Evolutionary conservation across 78 protist species (phyloP), one percentile per base, ranked within the genome.

Genomic region (Mastigamoeba balamuthi): DNA sequence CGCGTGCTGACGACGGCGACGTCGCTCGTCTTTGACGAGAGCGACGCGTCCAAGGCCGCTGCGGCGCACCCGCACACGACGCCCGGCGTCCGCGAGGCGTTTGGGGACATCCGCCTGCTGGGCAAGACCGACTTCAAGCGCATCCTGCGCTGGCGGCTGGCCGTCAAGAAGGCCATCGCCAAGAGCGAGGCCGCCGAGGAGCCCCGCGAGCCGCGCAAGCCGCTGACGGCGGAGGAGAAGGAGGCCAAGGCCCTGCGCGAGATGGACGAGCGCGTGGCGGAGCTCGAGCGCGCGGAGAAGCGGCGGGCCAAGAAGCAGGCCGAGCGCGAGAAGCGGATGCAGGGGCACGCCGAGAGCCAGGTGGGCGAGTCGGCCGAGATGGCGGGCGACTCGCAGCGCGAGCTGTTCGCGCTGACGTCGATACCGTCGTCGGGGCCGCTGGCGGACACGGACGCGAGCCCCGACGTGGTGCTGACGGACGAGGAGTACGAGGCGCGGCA

Each of bases 81-180:
- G 41, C 42, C 58, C 0, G 66, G 4, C 40, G 41, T 33, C 7
- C 64, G 6, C 4, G 35, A 48, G 9, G 23, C 67, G 64, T 71
- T 30, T 8, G 4, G 27, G 69, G 2, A 35, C 4, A 23, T 35
- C 5, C 10, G 74, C 77, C 86, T 91, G 2, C 66, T 92, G 7
- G 93, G 94, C 40, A 93, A 83, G 79, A n/a, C 17, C 6, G 98
- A 94, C 36, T 83, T 92, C 28, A 63, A 72, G 40, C 36, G 7
- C 0, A 40, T 95, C 10, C 75, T 95, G 39, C 72, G 66, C 37
- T 95, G 98, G 98, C 77, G 91, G 35, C 30, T 27, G 33, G 77
- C 69, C 41, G 27, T 63, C 35, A 9, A 64, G 2, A 77, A 73
- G 4, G 37, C 65, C 17, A 80, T 69, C 8, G 70, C 48, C 35